These are phyloP conservation scores for Pythium brachiatum DNA, from an alignment of 352 stramenopile genomes.

Conservation along the genomic window DNA sequence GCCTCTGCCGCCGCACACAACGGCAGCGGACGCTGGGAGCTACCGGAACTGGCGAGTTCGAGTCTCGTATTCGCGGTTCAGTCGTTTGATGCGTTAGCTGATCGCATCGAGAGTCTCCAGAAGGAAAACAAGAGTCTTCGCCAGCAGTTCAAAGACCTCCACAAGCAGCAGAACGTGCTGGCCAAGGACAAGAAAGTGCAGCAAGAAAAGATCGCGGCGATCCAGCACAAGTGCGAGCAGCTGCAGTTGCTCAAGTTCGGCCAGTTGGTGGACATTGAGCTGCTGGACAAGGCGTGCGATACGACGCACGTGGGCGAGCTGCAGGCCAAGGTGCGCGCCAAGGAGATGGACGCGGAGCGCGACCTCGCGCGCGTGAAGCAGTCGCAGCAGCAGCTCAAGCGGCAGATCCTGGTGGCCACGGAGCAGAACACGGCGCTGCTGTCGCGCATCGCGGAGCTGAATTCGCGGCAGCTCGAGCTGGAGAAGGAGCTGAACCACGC, in stretches of 20 bases:
- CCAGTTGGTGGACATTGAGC: constrained; percentile 79
- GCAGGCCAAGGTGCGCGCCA: constrained; percentile 63
- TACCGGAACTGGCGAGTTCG: constrained; percentile 46
- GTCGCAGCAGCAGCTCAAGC: constrained; percentile 60
- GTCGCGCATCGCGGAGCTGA: constrained; percentile 72
- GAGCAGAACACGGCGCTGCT: constrained; percentile 84
- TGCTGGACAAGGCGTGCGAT: constrained; percentile 87
- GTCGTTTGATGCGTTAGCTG: constrained; percentile 54
- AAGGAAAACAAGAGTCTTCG: constrained; percentile 83
- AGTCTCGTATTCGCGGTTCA: constrained; percentile 75
- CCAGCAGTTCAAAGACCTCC: constrained; percentile 86
- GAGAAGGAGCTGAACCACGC: constrained; percentile 85
- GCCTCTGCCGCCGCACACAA: neutral
- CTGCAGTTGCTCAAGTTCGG: constrained; percentile 83
- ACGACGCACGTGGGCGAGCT: constrained; percentile 66
- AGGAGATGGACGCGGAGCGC: constrained; percentile 73
- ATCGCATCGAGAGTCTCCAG: constrained; percentile 80
- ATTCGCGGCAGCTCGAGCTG: constrained; percentile 72
- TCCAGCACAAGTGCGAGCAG: constrained; percentile 72
- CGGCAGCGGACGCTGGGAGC: constrained; percentile 26
- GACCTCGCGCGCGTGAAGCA: constrained; percentile 43
- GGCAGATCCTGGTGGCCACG: constrained; percentile 74
- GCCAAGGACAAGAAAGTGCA: constrained; percentile 77
- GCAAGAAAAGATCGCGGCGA: constrained; percentile 58
- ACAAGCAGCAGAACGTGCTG: constrained; percentile 84